A percentile compares a stretch with the other conserved stretches of the same genome.
phyloP scores from a whole-genome alignment of 371 early-diverging fungal species.

The Mucor piriformis region DNA sequence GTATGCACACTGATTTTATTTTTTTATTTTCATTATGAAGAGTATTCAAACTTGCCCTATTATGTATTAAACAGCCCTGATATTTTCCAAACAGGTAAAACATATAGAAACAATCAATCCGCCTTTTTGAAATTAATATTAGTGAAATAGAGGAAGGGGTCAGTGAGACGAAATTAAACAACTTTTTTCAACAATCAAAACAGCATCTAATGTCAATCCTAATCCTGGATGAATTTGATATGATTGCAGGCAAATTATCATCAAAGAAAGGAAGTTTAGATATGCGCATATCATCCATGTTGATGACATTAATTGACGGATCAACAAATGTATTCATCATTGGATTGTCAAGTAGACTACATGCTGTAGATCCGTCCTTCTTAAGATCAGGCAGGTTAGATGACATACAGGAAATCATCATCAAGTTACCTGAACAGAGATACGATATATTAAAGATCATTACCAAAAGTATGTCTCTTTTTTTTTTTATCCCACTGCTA shows the following conservation, averaged over 20 bases:
- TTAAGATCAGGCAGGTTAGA: conserved; percentile 65
- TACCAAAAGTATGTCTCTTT: conserved; percentile 43
- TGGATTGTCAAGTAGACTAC: conserved; percentile 59
- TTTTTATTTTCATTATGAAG: conserved; percentile 8
- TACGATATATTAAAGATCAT: conserved; percentile 48
- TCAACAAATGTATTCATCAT: conserved; percentile 49
- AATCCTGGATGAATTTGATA: conserved; percentile 68
- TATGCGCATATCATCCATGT: conserved; percentile 30
- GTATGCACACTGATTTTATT: too few species aligned
- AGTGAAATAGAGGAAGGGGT: conserved; percentile 60
- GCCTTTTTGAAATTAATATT: too few species aligned
- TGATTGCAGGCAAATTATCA: conserved; percentile 50
- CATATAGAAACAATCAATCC: too few species aligned
- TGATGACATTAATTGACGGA: conserved; percentile 46
- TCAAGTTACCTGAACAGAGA: conserved; percentile 54
- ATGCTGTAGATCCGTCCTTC: conserved; percentile 58
- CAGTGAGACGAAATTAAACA: conserved; percentile 49
- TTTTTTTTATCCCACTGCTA: not conserved
- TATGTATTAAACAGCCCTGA: conserved; percentile 70
- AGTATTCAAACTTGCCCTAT: conserved; percentile 57
- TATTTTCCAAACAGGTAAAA: conserved; percentile 66
- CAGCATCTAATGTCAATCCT: conserved; percentile 42
- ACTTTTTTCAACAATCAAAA: conserved; percentile 40
- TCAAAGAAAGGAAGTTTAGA: conserved; percentile 45
- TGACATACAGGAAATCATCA: conserved; percentile 45